Evolutionary conservation across 176 grass and related monocot genomes (phyloP), one percentile per base, ranked within the genome.

Genomic region (Oryza brachyantha): DNA sequence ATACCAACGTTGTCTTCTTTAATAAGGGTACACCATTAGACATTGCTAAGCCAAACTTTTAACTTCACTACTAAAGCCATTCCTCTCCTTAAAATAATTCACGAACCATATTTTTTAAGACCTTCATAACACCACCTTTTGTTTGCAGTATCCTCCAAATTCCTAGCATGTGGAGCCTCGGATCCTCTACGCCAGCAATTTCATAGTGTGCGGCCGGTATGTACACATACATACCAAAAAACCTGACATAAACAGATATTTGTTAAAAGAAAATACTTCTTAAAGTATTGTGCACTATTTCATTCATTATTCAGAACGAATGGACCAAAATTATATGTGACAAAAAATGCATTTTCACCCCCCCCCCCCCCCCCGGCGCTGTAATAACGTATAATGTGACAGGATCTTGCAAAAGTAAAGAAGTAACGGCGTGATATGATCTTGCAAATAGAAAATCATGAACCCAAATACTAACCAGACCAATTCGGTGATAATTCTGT

Each of bases 121-220:
- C 70, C 46, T 43, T 35, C 17, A 73, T 22, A 11, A 73, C 8
- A 17, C 45, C 70, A 36, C 70, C 70, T 73, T 21, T 55, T 7
- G 45, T 73, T 73, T 73, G 46, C 2, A 54, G 19, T 73, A 54
- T 73, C 46, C 29, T 73, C 28, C 50, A 73, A 54, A 73, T 73
- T 55, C 29, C 70, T 35, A 73, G 70, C 45, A 73, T 12, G 17
- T 73, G 29, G 29, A 14, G 5, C 31, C 70, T 54, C 1, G 70
- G 70, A 22, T 73, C 42, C 46, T 73, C 29, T 1, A 24, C 29
- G 8, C 46, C 45, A 35, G 10, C 46, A 7, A 55, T 54, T 52
- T 73, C 46, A 35, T 73, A 55, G 70, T 55, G 10, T 16, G 50
- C 70, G 50, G 45, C 46, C 32, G 26, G 24, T 10, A 10, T 10